Percentiles rank a stretch among this genome's conserved stretches.
These are phyloP conservation scores for Ceriops tagal DNA, from an alignment of 345 rosid species.

Conservation along the genomic window DNA sequence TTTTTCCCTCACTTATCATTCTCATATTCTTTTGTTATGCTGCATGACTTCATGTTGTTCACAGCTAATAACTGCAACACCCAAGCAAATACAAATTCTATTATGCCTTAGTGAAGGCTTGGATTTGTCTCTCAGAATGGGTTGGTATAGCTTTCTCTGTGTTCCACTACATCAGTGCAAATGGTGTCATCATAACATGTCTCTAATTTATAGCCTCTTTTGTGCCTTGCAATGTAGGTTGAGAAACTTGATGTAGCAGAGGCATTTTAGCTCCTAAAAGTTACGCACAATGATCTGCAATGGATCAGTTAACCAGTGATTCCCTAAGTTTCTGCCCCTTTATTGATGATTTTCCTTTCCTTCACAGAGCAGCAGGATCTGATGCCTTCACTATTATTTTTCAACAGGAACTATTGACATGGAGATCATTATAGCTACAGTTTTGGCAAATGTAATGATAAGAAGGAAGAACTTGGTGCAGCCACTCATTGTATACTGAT, in stretches of 20 bases:
- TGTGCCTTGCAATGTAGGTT: conserved; percentile 43
- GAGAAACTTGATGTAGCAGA: conserved; percentile 70
- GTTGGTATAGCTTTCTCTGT: conserved; percentile 35
- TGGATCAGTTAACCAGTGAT: conserved; percentile 87
- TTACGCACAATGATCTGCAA: conserved; percentile 96
- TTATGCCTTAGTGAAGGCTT: conserved; percentile 95
- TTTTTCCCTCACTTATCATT: background rate
- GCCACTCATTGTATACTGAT: conserved; percentile 52
- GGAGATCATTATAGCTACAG: conserved; percentile 94
- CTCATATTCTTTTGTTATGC: background rate
- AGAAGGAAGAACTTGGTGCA: conserved; percentile 61
- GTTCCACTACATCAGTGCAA: background rate
- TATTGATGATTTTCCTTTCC: background rate
- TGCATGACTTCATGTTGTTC: conserved; percentile 7
- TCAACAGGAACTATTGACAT: conserved; percentile 80
- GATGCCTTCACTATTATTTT: background rate
- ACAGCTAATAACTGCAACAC: conserved; percentile 97
- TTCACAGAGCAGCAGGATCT: conserved; percentile 6
- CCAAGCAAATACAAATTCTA: conserved; percentile 91
- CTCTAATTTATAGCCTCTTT: conserved; percentile 2
- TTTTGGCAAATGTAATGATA: conserved; percentile 88
- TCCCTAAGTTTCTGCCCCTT: background rate
- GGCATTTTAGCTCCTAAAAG: conserved; percentile 86
- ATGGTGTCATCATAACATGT: background rate
- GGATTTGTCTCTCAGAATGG: conserved; percentile 87